phyloP scores from a whole-genome alignment of 208 protist genomes.

The Novymonas esmeraldas region DNA sequence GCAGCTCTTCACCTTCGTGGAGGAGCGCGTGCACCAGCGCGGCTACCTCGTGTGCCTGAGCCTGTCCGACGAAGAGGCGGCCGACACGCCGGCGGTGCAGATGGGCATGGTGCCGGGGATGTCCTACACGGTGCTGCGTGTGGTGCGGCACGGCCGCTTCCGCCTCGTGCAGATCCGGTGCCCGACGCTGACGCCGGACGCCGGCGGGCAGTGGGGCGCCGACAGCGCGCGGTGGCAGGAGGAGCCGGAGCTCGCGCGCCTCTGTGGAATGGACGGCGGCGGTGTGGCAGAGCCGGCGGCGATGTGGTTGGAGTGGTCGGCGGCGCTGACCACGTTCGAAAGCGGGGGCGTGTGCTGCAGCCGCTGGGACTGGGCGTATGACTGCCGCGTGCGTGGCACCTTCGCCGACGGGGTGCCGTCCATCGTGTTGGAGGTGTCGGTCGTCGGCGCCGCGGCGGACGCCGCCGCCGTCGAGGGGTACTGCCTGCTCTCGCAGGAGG shows the following conservation, averaged over 20 bases:
- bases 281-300: constrained; percentile 6
- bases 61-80: constrained; percentile 41
- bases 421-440: constrained; percentile 48
- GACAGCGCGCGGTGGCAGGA: constrained; percentile 40
- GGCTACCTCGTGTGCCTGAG: constrained; percentile 47
- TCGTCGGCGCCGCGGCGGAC: constrained; percentile 6
- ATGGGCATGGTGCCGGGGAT: constrained; percentile 45
- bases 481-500: constrained; percentile 60
- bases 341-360: constrained; percentile 57
- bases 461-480: constrained; percentile 34
- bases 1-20: constrained; percentile 24
- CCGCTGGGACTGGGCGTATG: constrained; percentile 26
- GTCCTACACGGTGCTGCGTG: constrained; percentile 43
- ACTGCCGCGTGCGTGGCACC: constrained; percentile 54
- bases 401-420: constrained; percentile 49
- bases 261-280: constrained; percentile 34
- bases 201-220: constrained; percentile 35
- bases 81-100: background rate
- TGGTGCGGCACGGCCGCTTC: constrained; percentile 28
- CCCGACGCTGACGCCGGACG: constrained; percentile 27
- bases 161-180: constrained; percentile 44
- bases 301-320: constrained; percentile 65
- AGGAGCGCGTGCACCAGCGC: constrained; percentile 16
- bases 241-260: constrained; percentile 30
- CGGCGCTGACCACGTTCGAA: constrained; percentile 58